Evolutionary conservation across 2,329 filamentous ascomycete species (phyloP).

Genomic region (Chrysoporthe puriensis): DNA sequence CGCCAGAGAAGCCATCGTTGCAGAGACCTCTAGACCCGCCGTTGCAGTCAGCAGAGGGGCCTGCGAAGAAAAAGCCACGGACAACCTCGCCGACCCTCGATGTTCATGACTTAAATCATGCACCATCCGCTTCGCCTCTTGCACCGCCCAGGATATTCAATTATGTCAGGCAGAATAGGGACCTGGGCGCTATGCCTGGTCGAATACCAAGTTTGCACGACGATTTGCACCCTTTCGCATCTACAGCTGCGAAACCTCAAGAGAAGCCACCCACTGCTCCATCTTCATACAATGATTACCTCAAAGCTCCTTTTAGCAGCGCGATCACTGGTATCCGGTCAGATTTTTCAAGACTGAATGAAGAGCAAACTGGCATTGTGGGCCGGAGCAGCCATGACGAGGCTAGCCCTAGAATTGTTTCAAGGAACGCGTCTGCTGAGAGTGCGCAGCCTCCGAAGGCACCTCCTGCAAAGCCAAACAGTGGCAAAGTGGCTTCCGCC

Average conservation of each 20-base stretch:
- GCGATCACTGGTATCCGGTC: not conserved
- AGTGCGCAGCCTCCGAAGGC: not conserved
- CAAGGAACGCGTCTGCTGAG: not conserved
- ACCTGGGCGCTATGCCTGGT: not conserved
- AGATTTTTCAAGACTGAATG: not conserved
- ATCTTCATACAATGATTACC: not conserved
- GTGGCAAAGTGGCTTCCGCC: not conserved
- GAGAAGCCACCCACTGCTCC: not conserved
- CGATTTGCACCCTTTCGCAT: not conserved
- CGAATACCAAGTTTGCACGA: not conserved
- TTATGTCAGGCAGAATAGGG: conserved; percentile 7
- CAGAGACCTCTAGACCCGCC: conserved; percentile 10
- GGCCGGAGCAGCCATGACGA: not conserved
- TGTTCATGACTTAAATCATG: not conserved
- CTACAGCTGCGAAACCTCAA: not conserved
- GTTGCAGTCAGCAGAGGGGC: conserved; percentile 7
- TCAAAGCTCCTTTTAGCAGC: not conserved
- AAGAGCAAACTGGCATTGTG: not conserved
- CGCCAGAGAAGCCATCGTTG: not conserved
- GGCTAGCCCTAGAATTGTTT: not conserved
- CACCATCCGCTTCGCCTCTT: conserved; percentile 2
- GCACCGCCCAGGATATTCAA: conserved; percentile 6
- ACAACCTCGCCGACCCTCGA: conserved; percentile 20
- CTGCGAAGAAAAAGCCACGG: conserved; percentile 26
- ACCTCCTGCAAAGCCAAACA: not conserved